Base-by-base conservation (phyloP, 371 early-diverging fungal species). In the Thermomucor indicae-seudaticae region DNA sequence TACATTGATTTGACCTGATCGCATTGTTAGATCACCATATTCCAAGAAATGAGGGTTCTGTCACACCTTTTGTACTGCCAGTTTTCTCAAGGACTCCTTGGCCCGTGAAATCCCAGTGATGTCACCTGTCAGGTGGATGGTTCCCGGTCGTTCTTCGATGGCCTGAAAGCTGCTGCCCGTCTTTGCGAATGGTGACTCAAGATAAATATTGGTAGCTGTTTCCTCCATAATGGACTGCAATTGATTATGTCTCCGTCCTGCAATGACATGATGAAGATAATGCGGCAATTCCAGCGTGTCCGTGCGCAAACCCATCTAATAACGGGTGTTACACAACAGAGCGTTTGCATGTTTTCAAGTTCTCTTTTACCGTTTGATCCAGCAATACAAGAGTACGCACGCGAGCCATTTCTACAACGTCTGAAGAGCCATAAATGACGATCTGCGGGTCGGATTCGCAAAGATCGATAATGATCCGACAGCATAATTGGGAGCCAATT, bases 181-280 rank as follows among this genome's bases (percentile, higher is more conserved):
- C 24, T 56, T 56, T 11, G 68, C 57, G 43, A 88, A 75, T 6
- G 81, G 76, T 2, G 80, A 77, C 19, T 89, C 78, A 23, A 88
- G 50, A 60, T 86, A 87, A 30, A 89, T 75, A 56, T 75, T 84
- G 45, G 83, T 84, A 30, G 65, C 43, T 16, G 79, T 79, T 41
- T 81, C 79, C 34, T 81, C 72, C 87, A 86, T 88, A 34, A 89
- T 69, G 10, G 73, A 53, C 42, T 83, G 78, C 24, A 89, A 52
- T 4, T 70, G 60, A 22, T 63, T 66, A 28, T 81, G 73, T 52
- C 82, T 84, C 24, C 77, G 73, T 12, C 89, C 89, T 8, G 82
- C 74, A 12, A 89, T 57, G 49, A 79, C 48, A 50, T 79, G 67
- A 45, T 80, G 80, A 8, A 66, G 63, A 47, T 77, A 66, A 25